Percentiles rank a stretch among this genome's conserved stretches.
These are phyloP conservation scores for Leishmania guyanensis DNA, from an alignment of 208 protist species.

Conservation along the genomic window DNA sequence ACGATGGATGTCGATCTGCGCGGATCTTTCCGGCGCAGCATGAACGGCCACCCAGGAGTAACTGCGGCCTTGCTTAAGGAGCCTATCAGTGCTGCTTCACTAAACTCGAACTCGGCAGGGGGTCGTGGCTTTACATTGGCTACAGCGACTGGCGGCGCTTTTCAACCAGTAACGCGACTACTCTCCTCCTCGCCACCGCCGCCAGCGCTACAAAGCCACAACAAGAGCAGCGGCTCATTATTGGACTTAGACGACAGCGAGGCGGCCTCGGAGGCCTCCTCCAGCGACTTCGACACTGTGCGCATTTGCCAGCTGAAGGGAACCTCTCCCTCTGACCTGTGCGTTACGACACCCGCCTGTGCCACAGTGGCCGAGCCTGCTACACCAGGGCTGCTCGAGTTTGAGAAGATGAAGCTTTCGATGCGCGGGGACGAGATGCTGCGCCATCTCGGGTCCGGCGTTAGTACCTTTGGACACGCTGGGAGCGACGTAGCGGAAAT, in stretches of 20 bases:
- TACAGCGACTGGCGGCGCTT: background rate
- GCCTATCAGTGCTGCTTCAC: background rate
- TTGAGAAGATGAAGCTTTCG: slow-evolving; percentile 73
- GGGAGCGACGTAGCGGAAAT: slow-evolving; percentile 27
- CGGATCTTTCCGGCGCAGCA: slow-evolving; percentile 33
- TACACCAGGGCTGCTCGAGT: slow-evolving; percentile 58
- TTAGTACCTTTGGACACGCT: background rate
- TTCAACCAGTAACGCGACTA: slow-evolving; percentile 8
- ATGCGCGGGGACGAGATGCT: slow-evolving; percentile 36
- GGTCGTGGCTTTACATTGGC: background rate
- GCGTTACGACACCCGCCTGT: background rate
- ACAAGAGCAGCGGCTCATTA: slow-evolving; percentile 7
- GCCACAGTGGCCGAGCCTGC: slow-evolving; percentile 13
- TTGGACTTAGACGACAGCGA: slow-evolving; percentile 30
- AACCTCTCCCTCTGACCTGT: slow-evolving; percentile 7
- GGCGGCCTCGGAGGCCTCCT: slow-evolving; percentile 36
- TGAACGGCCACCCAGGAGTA: slow-evolving; percentile 22
- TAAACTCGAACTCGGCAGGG: background rate
- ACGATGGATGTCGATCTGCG: slow-evolving; percentile 31
- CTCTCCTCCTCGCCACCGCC: slow-evolving; percentile 16
- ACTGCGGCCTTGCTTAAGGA: background rate
- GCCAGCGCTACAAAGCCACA: background rate
- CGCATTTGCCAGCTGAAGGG: slow-evolving; percentile 31
- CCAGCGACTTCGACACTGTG: slow-evolving; percentile 51
- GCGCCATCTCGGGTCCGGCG: slow-evolving; percentile 7